A percentile compares a stretch with the other conserved stretches of the same genome.
Conservation (phyloP, 345 rosid species). For the Eucalyptus regnans region DNA sequence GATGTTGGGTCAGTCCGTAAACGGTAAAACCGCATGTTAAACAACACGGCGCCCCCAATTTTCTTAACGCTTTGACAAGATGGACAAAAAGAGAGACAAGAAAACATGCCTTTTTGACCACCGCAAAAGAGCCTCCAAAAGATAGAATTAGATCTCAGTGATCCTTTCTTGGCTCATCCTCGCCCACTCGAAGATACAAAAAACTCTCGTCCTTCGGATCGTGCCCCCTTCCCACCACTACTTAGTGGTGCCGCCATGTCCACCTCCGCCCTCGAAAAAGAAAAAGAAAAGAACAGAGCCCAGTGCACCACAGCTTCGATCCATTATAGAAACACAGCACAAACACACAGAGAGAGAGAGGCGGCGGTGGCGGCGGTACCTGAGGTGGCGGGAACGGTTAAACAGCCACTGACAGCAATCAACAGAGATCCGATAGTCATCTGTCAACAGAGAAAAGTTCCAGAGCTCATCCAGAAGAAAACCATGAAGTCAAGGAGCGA, state of each 20-base stretch:
- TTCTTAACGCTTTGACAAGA: background rate
- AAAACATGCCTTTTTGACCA: background rate
- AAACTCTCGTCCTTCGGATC: background rate
- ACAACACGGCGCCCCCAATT: background rate
- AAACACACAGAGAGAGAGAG: background rate
- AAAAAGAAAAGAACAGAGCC: background rate
- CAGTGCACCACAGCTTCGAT: background rate
- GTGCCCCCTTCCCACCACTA: background rate
- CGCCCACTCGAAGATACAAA: background rate
- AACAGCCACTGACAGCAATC: too few relatives aligned
- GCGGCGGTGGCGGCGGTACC: constrained; percentile 10
- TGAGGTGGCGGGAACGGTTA: constrained; percentile 13
- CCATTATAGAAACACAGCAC: background rate
- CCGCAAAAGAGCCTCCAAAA: background rate
- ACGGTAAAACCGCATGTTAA: background rate
- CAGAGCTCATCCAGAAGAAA: too few relatives aligned
- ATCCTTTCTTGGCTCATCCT: background rate
- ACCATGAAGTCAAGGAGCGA: too few relatives aligned
- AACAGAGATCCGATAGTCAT: too few relatives aligned
- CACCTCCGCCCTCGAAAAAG: background rate
- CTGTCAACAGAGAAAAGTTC: too few relatives aligned
- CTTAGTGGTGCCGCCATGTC: background rate
- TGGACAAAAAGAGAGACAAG: background rate
- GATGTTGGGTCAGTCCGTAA: background rate
- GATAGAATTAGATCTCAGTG: background rate